Conservation (phyloP, 495 filamentous ascomycete genomes). For the Neurospora intermedia region DNA sequence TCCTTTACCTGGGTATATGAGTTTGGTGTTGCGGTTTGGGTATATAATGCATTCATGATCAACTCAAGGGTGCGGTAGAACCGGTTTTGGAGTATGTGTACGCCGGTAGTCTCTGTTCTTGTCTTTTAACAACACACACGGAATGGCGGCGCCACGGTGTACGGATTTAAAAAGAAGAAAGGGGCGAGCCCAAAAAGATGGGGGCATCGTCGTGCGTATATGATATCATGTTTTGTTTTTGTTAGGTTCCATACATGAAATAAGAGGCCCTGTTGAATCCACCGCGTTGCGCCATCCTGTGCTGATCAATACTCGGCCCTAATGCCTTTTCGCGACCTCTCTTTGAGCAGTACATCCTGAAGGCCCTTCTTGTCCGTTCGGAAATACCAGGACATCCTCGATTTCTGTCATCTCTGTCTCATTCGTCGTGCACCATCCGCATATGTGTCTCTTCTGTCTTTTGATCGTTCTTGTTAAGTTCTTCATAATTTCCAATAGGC, state of each 20-base stretch:
- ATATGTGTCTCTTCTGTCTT: too few relatives aligned
- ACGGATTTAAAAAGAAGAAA: background rate
- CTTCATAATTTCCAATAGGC: too few relatives aligned
- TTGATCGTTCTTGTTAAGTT: too few relatives aligned
- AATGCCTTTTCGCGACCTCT: background rate
- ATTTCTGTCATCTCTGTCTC: too few relatives aligned
- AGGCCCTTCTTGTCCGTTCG: too few relatives aligned
- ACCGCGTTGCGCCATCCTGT: background rate
- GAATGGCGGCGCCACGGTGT: background rate
- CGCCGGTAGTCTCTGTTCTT: background rate
- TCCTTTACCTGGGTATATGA: background rate
- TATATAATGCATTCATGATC: conserved; percentile 9
- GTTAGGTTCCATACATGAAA: background rate
- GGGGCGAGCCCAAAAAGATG: background rate
- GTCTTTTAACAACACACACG: background rate
- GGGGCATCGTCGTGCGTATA: background rate
- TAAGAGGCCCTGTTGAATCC: background rate
- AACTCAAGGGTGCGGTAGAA: conserved; percentile 9
- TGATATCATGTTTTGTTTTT: background rate
- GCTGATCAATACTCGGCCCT: background rate
- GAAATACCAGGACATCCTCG: too few relatives aligned
- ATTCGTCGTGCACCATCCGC: too few relatives aligned
- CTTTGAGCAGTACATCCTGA: background rate
- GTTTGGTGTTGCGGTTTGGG: background rate
- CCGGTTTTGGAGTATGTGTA: background rate